Conservation (phyloP, 352 stramenopile species). For the Globisporangium acanthophoron region DNA sequence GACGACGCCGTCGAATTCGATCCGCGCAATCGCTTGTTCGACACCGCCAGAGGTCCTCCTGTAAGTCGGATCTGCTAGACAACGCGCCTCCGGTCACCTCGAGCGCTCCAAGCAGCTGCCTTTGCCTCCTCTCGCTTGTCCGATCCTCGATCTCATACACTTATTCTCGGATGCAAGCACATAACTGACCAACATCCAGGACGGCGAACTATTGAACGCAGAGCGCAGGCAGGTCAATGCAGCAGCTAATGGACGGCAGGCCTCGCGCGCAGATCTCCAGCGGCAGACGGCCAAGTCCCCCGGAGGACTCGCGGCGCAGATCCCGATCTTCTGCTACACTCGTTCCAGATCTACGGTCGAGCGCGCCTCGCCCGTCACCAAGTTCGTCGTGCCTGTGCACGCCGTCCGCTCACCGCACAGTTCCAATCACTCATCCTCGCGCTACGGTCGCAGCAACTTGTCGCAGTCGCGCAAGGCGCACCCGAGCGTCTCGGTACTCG, state of each 20-base stretch:
- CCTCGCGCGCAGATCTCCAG: conserved; percentile 1
- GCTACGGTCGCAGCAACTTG: conserved; percentile 3
- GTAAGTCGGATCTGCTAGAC: too few species aligned
- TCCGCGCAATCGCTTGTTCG: too few species aligned
- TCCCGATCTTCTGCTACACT: conserved; percentile 5
- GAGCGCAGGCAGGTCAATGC: too few species aligned
- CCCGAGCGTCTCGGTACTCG: conserved; percentile 28
- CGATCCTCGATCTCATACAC: too few species aligned
- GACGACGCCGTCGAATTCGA: too few species aligned
- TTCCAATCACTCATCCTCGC: conserved; percentile 9
- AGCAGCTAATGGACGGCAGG: neutral
- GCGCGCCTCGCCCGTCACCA: neutral
- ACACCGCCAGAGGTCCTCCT: too few species aligned
- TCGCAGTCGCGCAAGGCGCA: conserved; percentile 18
- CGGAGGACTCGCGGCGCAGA: neutral
- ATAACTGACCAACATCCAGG: too few species aligned
- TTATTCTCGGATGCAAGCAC: too few species aligned
- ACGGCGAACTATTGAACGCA: too few species aligned
- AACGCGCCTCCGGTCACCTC: too few species aligned
- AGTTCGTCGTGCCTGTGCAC: conserved; percentile 6
- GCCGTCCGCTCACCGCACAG: neutral
- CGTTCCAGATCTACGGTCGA: conserved; percentile 1
- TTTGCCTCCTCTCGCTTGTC: too few species aligned
- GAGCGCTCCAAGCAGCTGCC: too few species aligned
- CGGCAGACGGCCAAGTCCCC: neutral